These are phyloP conservation scores for Umbelopsis vinacea DNA, from an alignment of 192 early-diverging fungal species.

Conservation along the genomic window DNA sequence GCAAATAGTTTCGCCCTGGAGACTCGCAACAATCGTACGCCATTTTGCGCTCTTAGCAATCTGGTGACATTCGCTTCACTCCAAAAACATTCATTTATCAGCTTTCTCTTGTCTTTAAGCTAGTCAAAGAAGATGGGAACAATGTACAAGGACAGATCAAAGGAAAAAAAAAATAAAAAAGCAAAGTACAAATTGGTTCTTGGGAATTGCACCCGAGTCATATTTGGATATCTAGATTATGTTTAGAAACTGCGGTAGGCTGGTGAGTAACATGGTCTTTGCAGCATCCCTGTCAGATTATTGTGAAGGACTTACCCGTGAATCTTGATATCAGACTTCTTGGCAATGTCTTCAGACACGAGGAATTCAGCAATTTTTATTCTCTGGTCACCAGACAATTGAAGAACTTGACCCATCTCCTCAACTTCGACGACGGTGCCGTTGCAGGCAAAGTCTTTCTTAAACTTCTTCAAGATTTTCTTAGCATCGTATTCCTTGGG, in stretches of 20 bases:
- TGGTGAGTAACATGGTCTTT: background rate
- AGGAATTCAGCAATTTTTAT: conserved; percentile 82
- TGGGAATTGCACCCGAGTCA: conserved; percentile 4
- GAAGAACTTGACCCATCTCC: conserved; percentile 89
- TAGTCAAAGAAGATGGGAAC: conserved; percentile 15
- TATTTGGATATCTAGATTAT: background rate
- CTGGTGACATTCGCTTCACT: background rate
- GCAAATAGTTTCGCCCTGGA: no score
- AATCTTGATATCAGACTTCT: conserved; percentile 87
- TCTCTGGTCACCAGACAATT: conserved; percentile 96
- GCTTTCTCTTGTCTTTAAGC: conserved; percentile 16
- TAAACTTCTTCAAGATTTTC: conserved; percentile 93
- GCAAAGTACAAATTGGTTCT: conserved; percentile 12
- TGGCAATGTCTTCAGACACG: conserved; percentile 74
- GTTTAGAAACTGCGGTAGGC: conserved; percentile 16
- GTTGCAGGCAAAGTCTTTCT: conserved; percentile 97
- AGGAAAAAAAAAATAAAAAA: conserved; percentile 17
- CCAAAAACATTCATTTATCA: conserved; percentile 15
- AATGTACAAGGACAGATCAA: conserved; percentile 20
- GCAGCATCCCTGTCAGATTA: no score
- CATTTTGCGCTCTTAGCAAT: background rate
- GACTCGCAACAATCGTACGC: background rate
- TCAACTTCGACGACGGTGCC: conserved; percentile 94
- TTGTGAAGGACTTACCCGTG: conserved; percentile 63
- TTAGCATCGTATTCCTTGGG: conserved; percentile 86